phyloP scores from a whole-genome alignment of 208 protist genomes.

The Wallacemonas sp. region DNA sequence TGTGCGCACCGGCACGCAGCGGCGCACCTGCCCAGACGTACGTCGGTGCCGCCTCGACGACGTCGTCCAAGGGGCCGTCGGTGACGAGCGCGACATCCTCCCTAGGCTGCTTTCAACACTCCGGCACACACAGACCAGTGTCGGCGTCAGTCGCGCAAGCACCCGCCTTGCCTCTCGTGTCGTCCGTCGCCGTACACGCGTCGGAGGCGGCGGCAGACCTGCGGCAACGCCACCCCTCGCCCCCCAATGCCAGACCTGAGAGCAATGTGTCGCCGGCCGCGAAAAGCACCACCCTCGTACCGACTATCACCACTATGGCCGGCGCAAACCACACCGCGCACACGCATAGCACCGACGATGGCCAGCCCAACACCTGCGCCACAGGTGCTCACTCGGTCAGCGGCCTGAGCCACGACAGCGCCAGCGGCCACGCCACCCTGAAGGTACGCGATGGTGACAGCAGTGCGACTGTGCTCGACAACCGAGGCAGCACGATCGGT shows the following conservation, averaged over 20 bases:
- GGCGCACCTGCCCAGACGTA: neutral
- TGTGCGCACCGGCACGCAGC: too few relatives aligned
- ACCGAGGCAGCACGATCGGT: neutral
- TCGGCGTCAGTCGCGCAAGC: neutral
- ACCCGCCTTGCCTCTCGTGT: too few relatives aligned
- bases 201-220: neutral
- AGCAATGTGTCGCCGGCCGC: too few relatives aligned
- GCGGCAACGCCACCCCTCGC: too few relatives aligned
- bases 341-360: slow-evolving; percentile 3
- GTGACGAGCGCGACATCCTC: neutral
- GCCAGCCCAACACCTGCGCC: neutral
- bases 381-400: neutral
- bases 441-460: neutral
- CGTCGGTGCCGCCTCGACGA: neutral
- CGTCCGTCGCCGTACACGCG: neutral
- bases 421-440: neutral
- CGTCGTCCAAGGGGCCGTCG: neutral
- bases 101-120: neutral
- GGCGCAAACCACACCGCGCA: neutral
- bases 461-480: neutral
- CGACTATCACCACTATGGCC: too few relatives aligned
- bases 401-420: neutral
- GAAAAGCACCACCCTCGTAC: too few relatives aligned
- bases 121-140: neutral
- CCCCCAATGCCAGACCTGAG: too few relatives aligned